phyloP scores from a whole-genome alignment of 257 asterid species.

The Coffea eugenioides region DNA sequence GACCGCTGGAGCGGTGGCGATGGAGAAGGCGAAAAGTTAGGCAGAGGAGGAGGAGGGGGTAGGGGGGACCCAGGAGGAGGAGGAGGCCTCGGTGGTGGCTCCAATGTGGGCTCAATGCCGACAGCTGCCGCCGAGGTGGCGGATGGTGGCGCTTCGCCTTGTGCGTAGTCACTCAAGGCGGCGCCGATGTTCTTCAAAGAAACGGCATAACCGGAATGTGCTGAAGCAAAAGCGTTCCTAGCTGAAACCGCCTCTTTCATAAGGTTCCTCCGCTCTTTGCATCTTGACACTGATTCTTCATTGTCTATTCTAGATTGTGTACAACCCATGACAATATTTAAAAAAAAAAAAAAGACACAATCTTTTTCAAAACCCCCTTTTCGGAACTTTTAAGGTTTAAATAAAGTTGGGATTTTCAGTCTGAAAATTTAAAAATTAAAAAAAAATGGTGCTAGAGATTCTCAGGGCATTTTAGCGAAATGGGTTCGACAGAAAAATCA shows the following conservation, averaged over 20 bases:
- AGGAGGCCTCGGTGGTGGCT: slow-evolving; percentile 28
- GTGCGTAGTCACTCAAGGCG: slow-evolving; percentile 85
- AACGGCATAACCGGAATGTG: slow-evolving; percentile 81
- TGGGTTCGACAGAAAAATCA: neutral
- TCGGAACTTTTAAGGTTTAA: neutral
- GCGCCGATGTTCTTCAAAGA: slow-evolving; percentile 90
- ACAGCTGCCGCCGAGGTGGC: slow-evolving; percentile 24
- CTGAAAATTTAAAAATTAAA: no score
- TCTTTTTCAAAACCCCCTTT: neutral
- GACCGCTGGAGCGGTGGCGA: slow-evolving; percentile 69
- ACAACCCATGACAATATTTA: slow-evolving; percentile 64
- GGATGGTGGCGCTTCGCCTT: slow-evolving; percentile 76
- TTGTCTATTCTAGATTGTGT: slow-evolving; percentile 87
- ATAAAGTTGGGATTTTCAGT: neutral
- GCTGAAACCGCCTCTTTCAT: slow-evolving; percentile 87
- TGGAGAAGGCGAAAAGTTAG: slow-evolving; percentile 86
- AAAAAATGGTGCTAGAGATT: neutral
- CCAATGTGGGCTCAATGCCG: slow-evolving; percentile 35
- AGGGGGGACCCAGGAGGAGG: slow-evolving; percentile 60
- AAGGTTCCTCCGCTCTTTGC: slow-evolving; percentile 71
- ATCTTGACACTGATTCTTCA: slow-evolving; percentile 82
- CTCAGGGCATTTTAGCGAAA: neutral
- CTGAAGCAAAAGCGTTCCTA: slow-evolving; percentile 91
- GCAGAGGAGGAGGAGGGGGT: slow-evolving; percentile 88
- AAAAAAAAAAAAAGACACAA: neutral